phyloP scores from a whole-genome alignment of 2,329 filamentous ascomycete species.

The Pseudogymnoascus sp. region DNA sequence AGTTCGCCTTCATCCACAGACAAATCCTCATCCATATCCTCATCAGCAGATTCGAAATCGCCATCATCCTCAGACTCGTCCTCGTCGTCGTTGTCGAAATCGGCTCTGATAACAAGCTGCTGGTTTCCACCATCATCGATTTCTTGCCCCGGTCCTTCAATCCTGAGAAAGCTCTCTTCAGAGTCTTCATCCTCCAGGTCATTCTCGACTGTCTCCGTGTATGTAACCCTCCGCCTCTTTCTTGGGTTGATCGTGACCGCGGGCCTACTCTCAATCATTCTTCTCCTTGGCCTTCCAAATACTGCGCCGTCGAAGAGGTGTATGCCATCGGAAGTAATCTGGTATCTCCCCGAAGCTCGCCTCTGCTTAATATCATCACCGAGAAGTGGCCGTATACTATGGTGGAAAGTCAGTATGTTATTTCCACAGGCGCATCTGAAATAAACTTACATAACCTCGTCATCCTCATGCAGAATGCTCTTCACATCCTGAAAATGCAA shows the following conservation, averaged over 20 bases:
- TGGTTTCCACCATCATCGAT: slow-evolving; percentile 15
- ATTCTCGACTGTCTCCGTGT: slow-evolving; percentile 33
- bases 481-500: slow-evolving; percentile 72
- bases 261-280: slow-evolving; percentile 52
- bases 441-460: slow-evolving; percentile 65
- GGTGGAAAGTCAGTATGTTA: neutral
- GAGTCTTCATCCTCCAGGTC: slow-evolving; percentile 25
- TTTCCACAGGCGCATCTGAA: neutral
- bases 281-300: slow-evolving; percentile 68
- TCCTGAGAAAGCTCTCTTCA: slow-evolving; percentile 23
- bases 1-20: slow-evolving; percentile 21
- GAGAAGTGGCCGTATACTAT: slow-evolving; percentile 69
- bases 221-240: slow-evolving; percentile 53
- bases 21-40: slow-evolving; percentile 21
- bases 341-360: slow-evolving; percentile 66
- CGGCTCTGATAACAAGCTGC: slow-evolving; percentile 21
- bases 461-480: slow-evolving; percentile 68
- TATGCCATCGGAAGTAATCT: slow-evolving; percentile 70
- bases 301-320: slow-evolving; percentile 80
- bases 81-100: slow-evolving; percentile 32
- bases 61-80: slow-evolving; percentile 19
- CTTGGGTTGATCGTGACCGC: slow-evolving; percentile 63
- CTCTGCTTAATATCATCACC: slow-evolving; percentile 66
- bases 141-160: slow-evolving; percentile 27
- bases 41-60: slow-evolving; percentile 24